Evolutionary conservation across 192 early-diverging fungal genomes (phyloP).

Genomic region (Kickxella alabastrina): DNA sequence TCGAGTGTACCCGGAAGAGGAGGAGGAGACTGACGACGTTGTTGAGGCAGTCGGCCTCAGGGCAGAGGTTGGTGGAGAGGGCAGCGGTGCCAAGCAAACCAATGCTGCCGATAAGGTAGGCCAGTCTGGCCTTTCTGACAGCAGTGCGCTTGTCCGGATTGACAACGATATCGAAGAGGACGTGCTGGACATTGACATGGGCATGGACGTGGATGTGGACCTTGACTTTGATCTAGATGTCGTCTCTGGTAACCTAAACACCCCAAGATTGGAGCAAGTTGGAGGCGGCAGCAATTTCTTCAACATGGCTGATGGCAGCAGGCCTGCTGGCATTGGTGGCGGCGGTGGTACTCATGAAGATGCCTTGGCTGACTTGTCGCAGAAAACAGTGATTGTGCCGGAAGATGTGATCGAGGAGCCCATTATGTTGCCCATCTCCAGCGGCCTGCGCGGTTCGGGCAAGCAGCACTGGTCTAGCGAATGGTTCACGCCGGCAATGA

Average conservation of each 20-base stretch:
- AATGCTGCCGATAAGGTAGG: too few relatives aligned
- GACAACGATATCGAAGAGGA: slow-evolving; percentile 37
- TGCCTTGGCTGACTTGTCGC: not conserved
- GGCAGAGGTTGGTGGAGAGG: not conserved
- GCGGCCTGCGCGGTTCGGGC: slow-evolving; percentile 41
- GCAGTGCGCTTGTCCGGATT: too few relatives aligned
- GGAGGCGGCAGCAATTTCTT: not conserved
- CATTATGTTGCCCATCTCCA: slow-evolving; percentile 31
- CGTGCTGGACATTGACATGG: slow-evolving; percentile 39
- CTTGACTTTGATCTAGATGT: slow-evolving; percentile 8
- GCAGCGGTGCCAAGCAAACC: not conserved
- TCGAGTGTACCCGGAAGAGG: slow-evolving; percentile 2
- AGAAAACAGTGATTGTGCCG: not conserved
- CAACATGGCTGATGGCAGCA: not conserved
- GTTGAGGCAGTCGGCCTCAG: not conserved
- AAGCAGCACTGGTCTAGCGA: slow-evolving; percentile 35
- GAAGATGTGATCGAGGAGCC: slow-evolving; percentile 8
- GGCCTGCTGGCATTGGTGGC: not conserved
- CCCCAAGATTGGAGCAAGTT: too few relatives aligned
- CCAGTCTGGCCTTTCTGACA: too few relatives aligned
- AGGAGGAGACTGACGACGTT: slow-evolving; percentile 2
- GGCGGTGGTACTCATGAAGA: not conserved
- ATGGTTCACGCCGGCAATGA: slow-evolving; percentile 46
- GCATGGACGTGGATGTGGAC: slow-evolving; percentile 31
- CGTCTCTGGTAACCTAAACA: not conserved